These are phyloP conservation scores for Curvularia hawaiiensis DNA, from an alignment of 2,329 filamentous ascomycete species.

Conservation along the genomic window DNA sequence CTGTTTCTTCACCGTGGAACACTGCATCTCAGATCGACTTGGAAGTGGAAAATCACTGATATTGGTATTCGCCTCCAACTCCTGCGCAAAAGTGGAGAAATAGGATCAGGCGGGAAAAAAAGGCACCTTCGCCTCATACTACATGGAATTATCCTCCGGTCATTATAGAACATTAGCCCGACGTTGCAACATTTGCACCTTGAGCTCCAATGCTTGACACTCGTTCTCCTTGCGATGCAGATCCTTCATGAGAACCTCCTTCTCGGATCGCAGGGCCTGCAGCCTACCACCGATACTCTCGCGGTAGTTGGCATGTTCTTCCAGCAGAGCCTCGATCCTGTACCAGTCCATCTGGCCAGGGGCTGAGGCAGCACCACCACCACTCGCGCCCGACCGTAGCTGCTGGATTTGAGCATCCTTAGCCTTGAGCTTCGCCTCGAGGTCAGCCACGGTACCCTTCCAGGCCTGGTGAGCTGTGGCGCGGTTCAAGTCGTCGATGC, in stretches of 20 bases:
- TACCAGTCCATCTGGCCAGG: constrained; percentile 35
- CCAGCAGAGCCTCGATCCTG: constrained; percentile 47
- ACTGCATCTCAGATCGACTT: neutral
- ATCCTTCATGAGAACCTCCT: constrained; percentile 48
- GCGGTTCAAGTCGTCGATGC: constrained; percentile 42
- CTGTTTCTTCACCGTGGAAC: neutral
- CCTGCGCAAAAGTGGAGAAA: neutral
- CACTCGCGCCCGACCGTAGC: constrained; percentile 15
- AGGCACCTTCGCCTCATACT: neutral
- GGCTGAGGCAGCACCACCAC: constrained; percentile 2
- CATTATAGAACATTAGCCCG: constrained; percentile 18
- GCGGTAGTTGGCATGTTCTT: constrained; percentile 47
- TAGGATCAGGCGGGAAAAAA: neutral
- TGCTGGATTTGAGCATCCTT: constrained; percentile 39
- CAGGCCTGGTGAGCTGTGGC: constrained; percentile 45
- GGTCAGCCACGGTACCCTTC: constrained; percentile 39
- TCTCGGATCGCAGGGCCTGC: constrained; percentile 48
- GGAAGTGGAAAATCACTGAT: neutral
- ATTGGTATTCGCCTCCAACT: neutral
- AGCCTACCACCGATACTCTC: constrained; percentile 46
- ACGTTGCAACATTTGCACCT: constrained; percentile 42
- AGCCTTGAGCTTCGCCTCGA: constrained; percentile 37
- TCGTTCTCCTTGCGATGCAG: constrained; percentile 49
- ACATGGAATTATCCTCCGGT: neutral
- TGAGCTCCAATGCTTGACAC: constrained; percentile 45